A percentile compares a stretch with the other conserved stretches of the same genome.
Evolutionary conservation across 192 early-diverging fungal genomes (phyloP).

Genomic region (Irineochytrium annulatum): DNA sequence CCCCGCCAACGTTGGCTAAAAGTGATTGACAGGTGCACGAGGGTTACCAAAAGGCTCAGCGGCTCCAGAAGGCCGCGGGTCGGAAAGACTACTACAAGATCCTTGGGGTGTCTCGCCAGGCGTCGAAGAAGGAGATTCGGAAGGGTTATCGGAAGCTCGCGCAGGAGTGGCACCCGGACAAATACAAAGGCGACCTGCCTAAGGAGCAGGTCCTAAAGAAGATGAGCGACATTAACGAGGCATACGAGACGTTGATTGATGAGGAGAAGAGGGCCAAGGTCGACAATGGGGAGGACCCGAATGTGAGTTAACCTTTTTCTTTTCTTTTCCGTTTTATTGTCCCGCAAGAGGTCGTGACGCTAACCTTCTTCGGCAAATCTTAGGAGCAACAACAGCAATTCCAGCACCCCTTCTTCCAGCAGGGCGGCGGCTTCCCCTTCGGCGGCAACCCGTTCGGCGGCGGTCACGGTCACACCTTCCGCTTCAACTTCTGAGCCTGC

Average conservation of each 20-base stretch:
- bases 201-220: slow-evolving; percentile 76
- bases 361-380: slow-evolving; percentile 1
- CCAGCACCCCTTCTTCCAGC: slow-evolving; percentile 36
- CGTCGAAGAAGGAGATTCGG: slow-evolving; percentile 76
- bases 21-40: slow-evolving; percentile 26
- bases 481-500: slow-evolving; percentile 35
- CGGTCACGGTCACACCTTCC: slow-evolving; percentile 43
- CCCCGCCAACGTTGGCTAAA: background rate
- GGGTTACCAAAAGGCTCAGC: slow-evolving; percentile 58
- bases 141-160: slow-evolving; percentile 88
- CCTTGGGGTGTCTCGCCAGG: slow-evolving; percentile 72
- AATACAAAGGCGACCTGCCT: slow-evolving; percentile 64
- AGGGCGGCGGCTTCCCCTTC: slow-evolving; percentile 12
- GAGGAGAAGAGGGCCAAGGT: slow-evolving; percentile 34
- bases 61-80: slow-evolving; percentile 50
- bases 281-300: slow-evolving; percentile 57
- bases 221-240: slow-evolving; percentile 91
- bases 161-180: slow-evolving; percentile 71
- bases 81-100: slow-evolving; percentile 96
- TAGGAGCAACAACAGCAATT: slow-evolving; percentile 14
- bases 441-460: slow-evolving; percentile 52
- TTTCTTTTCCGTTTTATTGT: background rate
- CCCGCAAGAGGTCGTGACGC: background rate
- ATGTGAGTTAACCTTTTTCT: slow-evolving; percentile 22
- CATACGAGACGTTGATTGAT: slow-evolving; percentile 74